Base-by-base conservation (phyloP, 768 basidiomycete species). In the Lactifluus hygrophoroides region DNA sequence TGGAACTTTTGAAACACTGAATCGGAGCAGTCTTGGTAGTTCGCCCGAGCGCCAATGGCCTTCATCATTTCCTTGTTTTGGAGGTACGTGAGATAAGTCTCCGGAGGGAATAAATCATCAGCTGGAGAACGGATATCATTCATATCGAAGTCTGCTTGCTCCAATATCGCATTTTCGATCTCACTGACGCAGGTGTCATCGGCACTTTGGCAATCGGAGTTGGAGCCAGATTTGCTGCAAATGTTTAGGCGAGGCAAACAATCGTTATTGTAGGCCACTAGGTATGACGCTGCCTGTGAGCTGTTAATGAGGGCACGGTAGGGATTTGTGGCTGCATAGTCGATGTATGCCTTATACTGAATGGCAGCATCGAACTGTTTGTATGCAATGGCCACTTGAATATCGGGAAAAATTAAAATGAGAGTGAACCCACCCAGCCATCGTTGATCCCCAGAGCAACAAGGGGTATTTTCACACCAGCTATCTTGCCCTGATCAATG, bases 301-400 rank as follows among this genome's bases (percentile, higher is more conserved):
- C 27, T 42, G 21, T 16, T 49, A 21, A 56, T 50, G 55, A 56
- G 47, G 28, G 47, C 5, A 21, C 48, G 55, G 7, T 56, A 56
- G 37, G 76, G 72, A 64, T 81, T 82, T 3, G 65, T 69, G 6
- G 65, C 71, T 1, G 80, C 76, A 56, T 80, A 82, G 1, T 66
- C 68, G 32, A 80, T 71, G 54, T 79, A 80, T 11, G 75, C 75
- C 5, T 77, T 74, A 61, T 80, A 82, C 69, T 82, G 80, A 6
- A 56, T 59, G 9, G 77, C 62, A 40, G 32, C 62, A 66, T 35
- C 55, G 47, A 56, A 49, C 30, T 51, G 27, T n/a, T 19, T 42
- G 3, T 13, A n/a, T 7, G 38, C 4, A 11, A n/a, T n/a, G 32
- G 27, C 19, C 27, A 16, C 38, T 7, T 42, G n/a, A 43, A 30